Evolutionary conservation across 352 stramenopile genomes (phyloP).

Genomic region (Globisporangium spinosum): DNA sequence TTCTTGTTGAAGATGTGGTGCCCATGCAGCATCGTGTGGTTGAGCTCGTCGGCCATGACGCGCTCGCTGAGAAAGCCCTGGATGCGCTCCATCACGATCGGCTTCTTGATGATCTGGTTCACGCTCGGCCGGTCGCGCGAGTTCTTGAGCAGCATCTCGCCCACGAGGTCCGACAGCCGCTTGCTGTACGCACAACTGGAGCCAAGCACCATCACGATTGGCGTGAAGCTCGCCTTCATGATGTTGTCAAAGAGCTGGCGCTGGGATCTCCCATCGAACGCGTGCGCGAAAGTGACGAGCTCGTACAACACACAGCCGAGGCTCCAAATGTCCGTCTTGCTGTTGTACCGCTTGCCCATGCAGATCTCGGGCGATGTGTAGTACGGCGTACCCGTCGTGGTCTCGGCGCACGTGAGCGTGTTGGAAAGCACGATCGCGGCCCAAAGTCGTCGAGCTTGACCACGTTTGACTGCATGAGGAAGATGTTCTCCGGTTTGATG

Average conservation of each 20-base stretch:
- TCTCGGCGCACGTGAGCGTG: constrained; percentile 69
- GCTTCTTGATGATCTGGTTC: constrained; percentile 51
- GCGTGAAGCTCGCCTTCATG: constrained; percentile 26
- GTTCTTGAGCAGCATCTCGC: constrained; percentile 59
- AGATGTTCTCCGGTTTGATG: constrained; percentile 90
- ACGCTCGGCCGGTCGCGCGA: constrained; percentile 59
- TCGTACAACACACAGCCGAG: constrained; percentile 93
- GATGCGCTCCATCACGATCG: constrained; percentile 59
- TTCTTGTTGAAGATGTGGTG: constrained; percentile 59
- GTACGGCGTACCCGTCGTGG: constrained; percentile 81
- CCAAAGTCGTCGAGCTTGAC: constrained; percentile 82
- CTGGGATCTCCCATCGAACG: constrained; percentile 85
- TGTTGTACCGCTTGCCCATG: constrained; percentile 89
- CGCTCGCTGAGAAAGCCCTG: constrained; percentile 57
- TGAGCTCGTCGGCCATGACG: constrained; percentile 52
- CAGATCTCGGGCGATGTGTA: constrained; percentile 95
- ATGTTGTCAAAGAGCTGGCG: constrained; percentile 80
- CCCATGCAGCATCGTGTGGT: constrained; percentile 69
- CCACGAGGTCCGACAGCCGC: constrained; percentile 35
- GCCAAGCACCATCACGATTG: constrained; percentile 15
- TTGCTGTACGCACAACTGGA: constrained; percentile 17
- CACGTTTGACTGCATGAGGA: constrained; percentile 55
- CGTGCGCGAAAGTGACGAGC: constrained; percentile 82
- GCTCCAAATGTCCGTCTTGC: constrained; percentile 94
- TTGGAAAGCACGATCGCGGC: constrained; percentile 72